phyloP scores from a whole-genome alignment of 1,139 yeast species.

The Diutina ranongensis region DNA sequence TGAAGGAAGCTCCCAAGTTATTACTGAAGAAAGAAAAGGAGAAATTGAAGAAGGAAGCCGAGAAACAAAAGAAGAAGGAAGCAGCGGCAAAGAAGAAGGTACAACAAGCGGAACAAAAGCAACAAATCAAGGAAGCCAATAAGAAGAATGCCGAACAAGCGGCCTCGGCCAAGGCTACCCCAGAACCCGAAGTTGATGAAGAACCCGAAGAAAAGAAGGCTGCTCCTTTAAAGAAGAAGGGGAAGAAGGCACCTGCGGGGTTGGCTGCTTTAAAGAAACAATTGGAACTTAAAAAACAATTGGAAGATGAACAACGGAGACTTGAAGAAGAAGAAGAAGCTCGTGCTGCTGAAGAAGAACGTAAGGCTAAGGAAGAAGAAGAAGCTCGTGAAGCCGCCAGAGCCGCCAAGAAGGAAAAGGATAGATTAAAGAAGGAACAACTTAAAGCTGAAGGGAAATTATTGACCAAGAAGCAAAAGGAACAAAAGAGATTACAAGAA shows the following conservation, averaged over 20 bases:
- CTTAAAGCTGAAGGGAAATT: slow-evolving; percentile 88
- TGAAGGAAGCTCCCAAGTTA: slow-evolving; percentile 53
- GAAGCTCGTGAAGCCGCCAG: slow-evolving; percentile 58
- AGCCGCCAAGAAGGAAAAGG: slow-evolving; percentile 72
- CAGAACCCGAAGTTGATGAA: slow-evolving; percentile 16
- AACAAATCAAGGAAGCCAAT: slow-evolving; percentile 54
- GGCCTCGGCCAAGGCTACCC: slow-evolving; percentile 21
- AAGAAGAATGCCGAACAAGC: slow-evolving; percentile 39
- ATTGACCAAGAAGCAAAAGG: slow-evolving; percentile 87
- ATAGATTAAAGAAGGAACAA: slow-evolving; percentile 65
- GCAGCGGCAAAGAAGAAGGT: slow-evolving; percentile 76
- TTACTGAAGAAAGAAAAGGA: slow-evolving; percentile 97
- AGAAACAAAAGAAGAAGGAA: slow-evolving; percentile 88
- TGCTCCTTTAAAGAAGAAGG: slow-evolving; percentile 34
- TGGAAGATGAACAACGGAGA: slow-evolving; percentile 59
- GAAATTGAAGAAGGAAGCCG: slow-evolving; percentile 93
- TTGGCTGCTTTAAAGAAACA: slow-evolving; percentile 75
- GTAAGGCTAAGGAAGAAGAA: slow-evolving; percentile 52
- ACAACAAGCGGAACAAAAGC: slow-evolving; percentile 49
- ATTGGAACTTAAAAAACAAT: slow-evolving; percentile 74
- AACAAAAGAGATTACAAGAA: slow-evolving; percentile 77
- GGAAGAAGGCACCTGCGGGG: slow-evolving; percentile 68
- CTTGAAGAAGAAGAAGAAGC: slow-evolving; percentile 64
- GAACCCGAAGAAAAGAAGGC: slow-evolving; percentile 20
- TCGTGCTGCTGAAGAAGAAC: slow-evolving; percentile 49